A percentile compares a stretch with the other conserved stretches of the same genome.
These are phyloP conservation scores for Dittrichia graveolens DNA, from an alignment of 129 eudicot species.

Conservation along the genomic window DNA sequence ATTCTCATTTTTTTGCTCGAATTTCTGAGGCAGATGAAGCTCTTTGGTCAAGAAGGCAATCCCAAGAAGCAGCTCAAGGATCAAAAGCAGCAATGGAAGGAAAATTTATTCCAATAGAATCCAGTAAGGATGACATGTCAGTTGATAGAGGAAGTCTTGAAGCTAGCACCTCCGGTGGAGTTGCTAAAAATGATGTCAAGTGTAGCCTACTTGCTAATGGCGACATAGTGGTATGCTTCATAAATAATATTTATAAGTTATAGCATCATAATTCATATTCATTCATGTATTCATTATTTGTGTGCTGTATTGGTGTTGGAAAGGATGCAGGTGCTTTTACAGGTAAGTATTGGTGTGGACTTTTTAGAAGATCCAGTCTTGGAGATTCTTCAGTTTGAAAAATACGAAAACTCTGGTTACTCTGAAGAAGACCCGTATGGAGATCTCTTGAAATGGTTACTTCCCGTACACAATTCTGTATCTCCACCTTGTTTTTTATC, in stretches of 20 bases:
- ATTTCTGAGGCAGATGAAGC: slow-evolving; percentile 70
- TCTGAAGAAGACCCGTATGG: slow-evolving; percentile 68
- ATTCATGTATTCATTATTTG: slow-evolving; percentile 38
- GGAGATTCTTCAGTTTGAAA: slow-evolving; percentile 86
- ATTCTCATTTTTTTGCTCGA: slow-evolving; percentile 85
- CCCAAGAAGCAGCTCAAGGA: slow-evolving; percentile 31
- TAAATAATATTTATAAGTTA: slow-evolving; percentile 3
- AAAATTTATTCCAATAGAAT: slow-evolving; percentile 42
- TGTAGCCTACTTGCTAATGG: slow-evolving; percentile 80
- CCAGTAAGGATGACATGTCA: slow-evolving; percentile 33
- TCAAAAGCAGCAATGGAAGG: slow-evolving; percentile 40
- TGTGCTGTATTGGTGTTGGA: slow-evolving; percentile 64
- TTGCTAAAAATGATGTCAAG: slow-evolving; percentile 73
- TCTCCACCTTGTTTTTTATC: slow-evolving; percentile 51
- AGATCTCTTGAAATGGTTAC: slow-evolving; percentile 78
- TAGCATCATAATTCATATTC: neutral
- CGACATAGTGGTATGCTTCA: slow-evolving; percentile 88
- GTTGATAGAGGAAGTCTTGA: slow-evolving; percentile 77
- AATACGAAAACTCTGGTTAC: slow-evolving; percentile 33
- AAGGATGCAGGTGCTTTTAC: slow-evolving; percentile 97
- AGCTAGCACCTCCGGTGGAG: slow-evolving; percentile 80
- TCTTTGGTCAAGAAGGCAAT: slow-evolving; percentile 81
- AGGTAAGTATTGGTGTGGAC: slow-evolving; percentile 66
- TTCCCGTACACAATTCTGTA: slow-evolving; percentile 73
- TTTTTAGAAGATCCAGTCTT: slow-evolving; percentile 61